Evolutionary conservation across 768 basidiomycete genomes (phyloP).

Genomic region (Clavulina sp.): DNA sequence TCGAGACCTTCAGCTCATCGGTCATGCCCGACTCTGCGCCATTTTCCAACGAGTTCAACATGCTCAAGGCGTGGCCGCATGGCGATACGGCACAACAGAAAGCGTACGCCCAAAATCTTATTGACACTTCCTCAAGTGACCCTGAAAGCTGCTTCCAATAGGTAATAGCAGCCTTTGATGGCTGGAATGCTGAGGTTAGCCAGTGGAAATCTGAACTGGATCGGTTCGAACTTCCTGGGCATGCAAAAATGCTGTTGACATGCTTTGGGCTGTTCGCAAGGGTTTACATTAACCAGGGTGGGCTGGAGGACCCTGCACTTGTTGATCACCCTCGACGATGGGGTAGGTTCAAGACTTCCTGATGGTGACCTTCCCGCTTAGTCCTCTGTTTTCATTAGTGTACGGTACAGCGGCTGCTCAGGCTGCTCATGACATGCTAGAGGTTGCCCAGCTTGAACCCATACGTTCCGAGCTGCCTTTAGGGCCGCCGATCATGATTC

Average conservation of each 20-base stretch:
- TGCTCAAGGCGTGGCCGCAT: background rate
- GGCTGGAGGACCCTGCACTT: background rate
- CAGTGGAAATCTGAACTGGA: constrained; percentile 1
- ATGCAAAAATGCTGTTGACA: constrained; percentile 1
- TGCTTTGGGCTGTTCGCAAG: background rate
- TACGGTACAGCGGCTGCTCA: constrained; percentile 1
- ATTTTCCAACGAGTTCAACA: constrained; percentile 2
- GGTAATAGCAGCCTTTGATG: background rate
- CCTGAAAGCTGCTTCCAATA: too few relatives aligned
- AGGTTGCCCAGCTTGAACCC: background rate
- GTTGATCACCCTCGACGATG: background rate
- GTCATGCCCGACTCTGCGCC: background rate
- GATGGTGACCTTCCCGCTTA: too few relatives aligned
- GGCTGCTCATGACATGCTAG: background rate
- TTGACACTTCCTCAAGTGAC: too few relatives aligned
- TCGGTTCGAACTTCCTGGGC: background rate
- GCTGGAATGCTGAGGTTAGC: constrained; percentile 1
- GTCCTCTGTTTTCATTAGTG: too few relatives aligned
- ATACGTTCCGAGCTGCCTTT: background rate
- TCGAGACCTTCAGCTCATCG: background rate
- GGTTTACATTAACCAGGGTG: constrained; percentile 2
- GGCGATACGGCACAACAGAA: background rate
- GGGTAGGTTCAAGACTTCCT: too few relatives aligned
- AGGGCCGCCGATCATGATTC: background rate
- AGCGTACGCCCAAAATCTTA: too few relatives aligned